Percentiles rank a stretch among this genome's conserved stretches.
These are phyloP conservation scores for Fraxinus angustifolia DNA, from an alignment of 305 asterid genomes.

Conservation along the genomic window DNA sequence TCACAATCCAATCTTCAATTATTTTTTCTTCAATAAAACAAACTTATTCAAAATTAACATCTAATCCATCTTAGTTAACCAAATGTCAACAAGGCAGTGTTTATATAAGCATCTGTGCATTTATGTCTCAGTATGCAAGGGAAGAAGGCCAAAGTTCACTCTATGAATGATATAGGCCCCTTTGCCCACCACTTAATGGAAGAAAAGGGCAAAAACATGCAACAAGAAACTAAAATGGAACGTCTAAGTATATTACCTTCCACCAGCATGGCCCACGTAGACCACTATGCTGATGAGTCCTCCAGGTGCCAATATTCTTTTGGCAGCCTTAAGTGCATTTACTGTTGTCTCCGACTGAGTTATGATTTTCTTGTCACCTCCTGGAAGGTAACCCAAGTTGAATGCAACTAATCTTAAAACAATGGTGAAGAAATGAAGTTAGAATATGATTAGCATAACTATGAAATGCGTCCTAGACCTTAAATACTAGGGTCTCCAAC, in stretches of 20 bases:
- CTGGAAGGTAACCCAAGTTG: constrained; percentile 96
- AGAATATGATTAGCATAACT: neutral
- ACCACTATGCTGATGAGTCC: constrained; percentile 82
- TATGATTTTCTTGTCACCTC: constrained; percentile 68
- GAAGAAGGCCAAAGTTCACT: neutral
- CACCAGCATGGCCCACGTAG: constrained; percentile 81
- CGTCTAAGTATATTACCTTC: constrained; percentile 44
- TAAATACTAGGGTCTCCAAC: neutral
- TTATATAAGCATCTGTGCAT: neutral
- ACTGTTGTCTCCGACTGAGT: constrained; percentile 62
- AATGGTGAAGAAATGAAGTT: constrained; percentile 1
- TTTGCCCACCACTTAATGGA: neutral
- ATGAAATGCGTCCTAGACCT: neutral
- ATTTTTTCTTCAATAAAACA: neutral
- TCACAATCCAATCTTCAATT: neutral
- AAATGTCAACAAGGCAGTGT: neutral
- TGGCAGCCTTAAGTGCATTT: constrained; percentile 72
- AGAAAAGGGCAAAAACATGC: neutral
- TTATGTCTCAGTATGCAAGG: neutral
- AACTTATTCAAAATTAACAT: neutral
- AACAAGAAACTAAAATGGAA: neutral
- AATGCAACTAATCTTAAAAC: constrained; percentile 73
- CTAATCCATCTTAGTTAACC: neutral
- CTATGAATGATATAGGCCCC: neutral
- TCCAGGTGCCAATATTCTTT: constrained; percentile 55